Conservation (phyloP, 257 asterid genomes). For the Cynanchum wilfordii region DNA sequence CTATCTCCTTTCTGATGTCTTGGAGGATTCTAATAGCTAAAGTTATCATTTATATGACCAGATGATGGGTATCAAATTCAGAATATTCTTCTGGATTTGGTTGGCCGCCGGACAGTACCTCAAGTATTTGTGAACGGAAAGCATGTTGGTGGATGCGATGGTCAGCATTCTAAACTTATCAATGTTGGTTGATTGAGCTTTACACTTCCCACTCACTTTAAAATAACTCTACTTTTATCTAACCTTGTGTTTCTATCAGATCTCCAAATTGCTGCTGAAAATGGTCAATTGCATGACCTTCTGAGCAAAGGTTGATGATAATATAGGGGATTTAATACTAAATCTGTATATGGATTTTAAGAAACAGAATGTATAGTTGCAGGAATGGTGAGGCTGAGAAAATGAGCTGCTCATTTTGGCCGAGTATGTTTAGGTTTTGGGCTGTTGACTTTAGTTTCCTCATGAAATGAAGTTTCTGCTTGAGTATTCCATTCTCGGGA, state of each 20-base stretch:
- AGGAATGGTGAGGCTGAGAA: background rate
- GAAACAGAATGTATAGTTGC: background rate
- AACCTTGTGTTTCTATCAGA: conserved; percentile 22
- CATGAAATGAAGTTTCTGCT: conserved; percentile 1
- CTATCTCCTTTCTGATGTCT: background rate
- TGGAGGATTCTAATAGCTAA: conserved; percentile 7
- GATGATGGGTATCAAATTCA: conserved; percentile 85
- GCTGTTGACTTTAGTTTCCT: background rate
- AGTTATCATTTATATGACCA: conserved; percentile 24
- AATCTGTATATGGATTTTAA: background rate
- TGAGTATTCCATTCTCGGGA: background rate
- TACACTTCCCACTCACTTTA: background rate
- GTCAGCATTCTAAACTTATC: conserved; percentile 32
- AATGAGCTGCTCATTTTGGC: background rate
- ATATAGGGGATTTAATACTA: background rate
- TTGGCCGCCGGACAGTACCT: conserved; percentile 88
- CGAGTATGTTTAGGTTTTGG: background rate
- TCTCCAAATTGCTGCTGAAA: conserved; percentile 34
- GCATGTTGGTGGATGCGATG: conserved; percentile 94
- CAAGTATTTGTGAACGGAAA: conserved; percentile 95
- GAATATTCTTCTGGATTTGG: conserved; percentile 63
- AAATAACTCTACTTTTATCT: background rate
- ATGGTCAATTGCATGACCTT: conserved; percentile 33
- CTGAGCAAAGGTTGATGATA: conserved; percentile 27
- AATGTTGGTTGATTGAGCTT: background rate